Evolutionary conservation across 352 stramenopile species (phyloP).

Genomic region (Sclerospora graminicola): DNA sequence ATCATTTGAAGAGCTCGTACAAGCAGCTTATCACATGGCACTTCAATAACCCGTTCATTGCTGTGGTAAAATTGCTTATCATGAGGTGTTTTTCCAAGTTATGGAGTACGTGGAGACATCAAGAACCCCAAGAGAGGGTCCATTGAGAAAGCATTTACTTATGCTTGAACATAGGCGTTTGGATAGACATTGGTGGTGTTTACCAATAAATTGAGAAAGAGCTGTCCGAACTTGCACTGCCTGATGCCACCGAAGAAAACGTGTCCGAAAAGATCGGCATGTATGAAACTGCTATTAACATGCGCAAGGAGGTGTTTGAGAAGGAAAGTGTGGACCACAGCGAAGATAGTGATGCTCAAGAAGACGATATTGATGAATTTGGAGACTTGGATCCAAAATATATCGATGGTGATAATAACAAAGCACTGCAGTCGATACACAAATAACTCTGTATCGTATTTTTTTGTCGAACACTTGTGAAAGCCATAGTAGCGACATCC

Average conservation of each 20-base stretch:
- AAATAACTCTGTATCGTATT: too few species aligned
- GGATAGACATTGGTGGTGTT: constrained; percentile 76
- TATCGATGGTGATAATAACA: neutral
- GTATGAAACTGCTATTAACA: constrained; percentile 78
- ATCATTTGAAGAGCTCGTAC: constrained; percentile 70
- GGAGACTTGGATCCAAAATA: constrained; percentile 36
- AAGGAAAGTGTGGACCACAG: constrained; percentile 22
- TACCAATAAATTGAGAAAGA: constrained; percentile 46
- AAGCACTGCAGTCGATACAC: too few species aligned
- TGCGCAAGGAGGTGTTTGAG: constrained; percentile 61
- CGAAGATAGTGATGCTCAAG: too few species aligned
- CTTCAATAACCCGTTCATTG: constrained; percentile 76
- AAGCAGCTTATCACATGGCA: constrained; percentile 51
- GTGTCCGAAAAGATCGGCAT: constrained; percentile 72
- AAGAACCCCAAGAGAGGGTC: constrained; percentile 50
- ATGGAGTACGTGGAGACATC: too few species aligned
- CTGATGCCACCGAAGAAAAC: too few species aligned
- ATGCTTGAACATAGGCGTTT: constrained; percentile 79
- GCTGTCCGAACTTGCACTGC: too few species aligned
- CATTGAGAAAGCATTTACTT: constrained; percentile 76
- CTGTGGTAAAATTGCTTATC: constrained; percentile 66
- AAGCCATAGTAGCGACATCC: too few species aligned
- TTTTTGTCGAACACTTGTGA: too few species aligned
- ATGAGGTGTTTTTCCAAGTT: constrained; percentile 75
- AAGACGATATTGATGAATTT: too few species aligned